phyloP scores from a whole-genome alignment of 1,284 basidiomycete genomes.

The Heliocybe sulcata region DNA sequence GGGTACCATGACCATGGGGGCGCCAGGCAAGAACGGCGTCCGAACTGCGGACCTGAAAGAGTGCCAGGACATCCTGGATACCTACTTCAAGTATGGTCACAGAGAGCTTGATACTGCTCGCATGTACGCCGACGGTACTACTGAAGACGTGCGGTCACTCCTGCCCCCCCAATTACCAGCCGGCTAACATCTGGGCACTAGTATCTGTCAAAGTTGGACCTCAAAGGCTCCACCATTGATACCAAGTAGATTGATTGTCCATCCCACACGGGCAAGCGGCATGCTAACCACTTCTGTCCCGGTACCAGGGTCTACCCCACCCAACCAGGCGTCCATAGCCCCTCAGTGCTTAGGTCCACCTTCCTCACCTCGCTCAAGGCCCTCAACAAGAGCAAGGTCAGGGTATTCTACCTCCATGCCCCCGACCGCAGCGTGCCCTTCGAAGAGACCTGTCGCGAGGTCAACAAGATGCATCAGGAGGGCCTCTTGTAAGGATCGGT shows the following conservation, averaged over 20 bases:
- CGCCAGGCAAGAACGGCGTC: conserved; percentile 32
- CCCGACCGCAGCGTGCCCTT: conserved; percentile 41
- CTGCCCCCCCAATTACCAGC: not conserved
- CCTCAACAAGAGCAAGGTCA: conserved; percentile 28
- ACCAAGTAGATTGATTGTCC: conserved; percentile 31
- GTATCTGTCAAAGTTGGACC: conserved; percentile 35
- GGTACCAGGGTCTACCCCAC: conserved; percentile 32
- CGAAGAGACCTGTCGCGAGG: conserved; percentile 34
- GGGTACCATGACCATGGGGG: conserved; percentile 47
- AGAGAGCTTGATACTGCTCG: conserved; percentile 43
- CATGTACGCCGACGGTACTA: conserved; percentile 42
- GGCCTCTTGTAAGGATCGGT: conserved; percentile 32
- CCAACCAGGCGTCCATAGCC: conserved; percentile 30
- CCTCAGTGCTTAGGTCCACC: conserved; percentile 25
- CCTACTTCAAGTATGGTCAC: conserved; percentile 34
- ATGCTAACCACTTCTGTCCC: not conserved
- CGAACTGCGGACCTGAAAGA: conserved; percentile 28
- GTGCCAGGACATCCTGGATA: conserved; percentile 38
- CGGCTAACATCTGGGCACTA: conserved; percentile 11
- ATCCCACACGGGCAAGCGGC: not conserved
- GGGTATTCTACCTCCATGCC: conserved; percentile 39
- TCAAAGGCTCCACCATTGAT: conserved; percentile 35
- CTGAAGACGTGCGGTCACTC: conserved; percentile 31
- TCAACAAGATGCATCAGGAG: conserved; percentile 35
- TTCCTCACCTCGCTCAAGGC: conserved; percentile 31